These are phyloP conservation scores for Pleurotus giganteus DNA, from an alignment of 768 basidiomycete species.

Conservation along the genomic window DNA sequence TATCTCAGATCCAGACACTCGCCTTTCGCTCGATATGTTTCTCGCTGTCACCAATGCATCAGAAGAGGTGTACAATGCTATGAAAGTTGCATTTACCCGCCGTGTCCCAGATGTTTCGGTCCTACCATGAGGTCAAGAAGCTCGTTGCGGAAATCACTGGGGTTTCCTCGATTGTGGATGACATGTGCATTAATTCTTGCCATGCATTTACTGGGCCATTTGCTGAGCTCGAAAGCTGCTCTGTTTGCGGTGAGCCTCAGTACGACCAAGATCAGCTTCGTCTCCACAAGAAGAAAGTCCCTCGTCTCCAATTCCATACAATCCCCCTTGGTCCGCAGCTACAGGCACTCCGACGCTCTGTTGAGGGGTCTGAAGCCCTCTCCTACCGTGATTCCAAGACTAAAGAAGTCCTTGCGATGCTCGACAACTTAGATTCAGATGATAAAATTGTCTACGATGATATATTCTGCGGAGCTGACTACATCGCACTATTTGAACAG, in stretches of 20 bases:
- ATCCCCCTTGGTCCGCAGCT: conserved; percentile 42
- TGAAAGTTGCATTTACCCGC: conserved; percentile 18
- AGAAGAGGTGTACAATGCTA: conserved; percentile 24
- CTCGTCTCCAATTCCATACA: conserved; percentile 31
- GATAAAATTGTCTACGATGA: conserved; percentile 25
- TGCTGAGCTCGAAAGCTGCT: conserved; percentile 25
- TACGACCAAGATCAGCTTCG: conserved; percentile 19
- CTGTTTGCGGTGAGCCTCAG: conserved; percentile 24
- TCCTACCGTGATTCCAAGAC: conserved; percentile 22
- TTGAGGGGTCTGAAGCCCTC: conserved; percentile 25
- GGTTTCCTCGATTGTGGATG: conserved; percentile 26
- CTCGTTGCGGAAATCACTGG: conserved; percentile 29
- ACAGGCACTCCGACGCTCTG: conserved; percentile 30
- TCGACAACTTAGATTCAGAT: neutral
- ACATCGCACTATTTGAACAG: conserved; percentile 19
- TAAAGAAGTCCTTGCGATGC: conserved; percentile 17
- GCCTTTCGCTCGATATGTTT: conserved; percentile 32
- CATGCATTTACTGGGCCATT: conserved; percentile 38
- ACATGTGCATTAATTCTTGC: conserved; percentile 45
- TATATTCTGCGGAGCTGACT: conserved; percentile 26
- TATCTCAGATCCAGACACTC: conserved; percentile 20
- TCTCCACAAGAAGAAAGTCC: conserved; percentile 17
- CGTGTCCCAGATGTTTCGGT: conserved; percentile 28
- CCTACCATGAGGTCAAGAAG: conserved; percentile 26
- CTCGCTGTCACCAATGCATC: conserved; percentile 27